Percentiles rank a stretch among this genome's conserved stretches.
phyloP scores from a whole-genome alignment of 2,329 filamentous ascomycete genomes.

The Chaetothyriales sp. region DNA sequence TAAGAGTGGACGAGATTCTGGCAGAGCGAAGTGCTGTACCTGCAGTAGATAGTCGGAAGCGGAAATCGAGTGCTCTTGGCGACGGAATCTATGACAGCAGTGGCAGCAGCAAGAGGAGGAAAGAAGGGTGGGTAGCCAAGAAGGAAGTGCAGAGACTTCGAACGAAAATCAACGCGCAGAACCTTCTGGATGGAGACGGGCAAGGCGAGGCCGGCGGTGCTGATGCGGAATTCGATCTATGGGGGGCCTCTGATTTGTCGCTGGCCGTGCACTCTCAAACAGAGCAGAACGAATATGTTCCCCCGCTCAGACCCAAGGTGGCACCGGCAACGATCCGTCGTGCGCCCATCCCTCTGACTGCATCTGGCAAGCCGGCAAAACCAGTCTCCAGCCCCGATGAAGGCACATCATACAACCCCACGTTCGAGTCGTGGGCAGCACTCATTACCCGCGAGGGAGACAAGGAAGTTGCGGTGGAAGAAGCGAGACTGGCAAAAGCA shows the following conservation, averaged over 20 bases:
- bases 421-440: slow-evolving; percentile 71
- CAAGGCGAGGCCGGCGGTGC: slow-evolving; percentile 38
- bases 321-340: slow-evolving; percentile 63
- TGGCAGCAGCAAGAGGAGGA: slow-evolving; percentile 55
- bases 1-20: slow-evolving; percentile 88
- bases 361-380: slow-evolving; percentile 64
- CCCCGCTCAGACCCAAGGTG: slow-evolving; percentile 51
- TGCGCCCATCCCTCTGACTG: slow-evolving; percentile 67
- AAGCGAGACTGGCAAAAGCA: slow-evolving; percentile 58
- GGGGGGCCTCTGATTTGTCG: slow-evolving; percentile 38
- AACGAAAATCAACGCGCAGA: slow-evolving; percentile 25
- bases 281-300: slow-evolving; percentile 46
- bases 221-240: slow-evolving; percentile 57
- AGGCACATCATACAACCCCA: slow-evolving; percentile 85
- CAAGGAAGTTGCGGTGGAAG: slow-evolving; percentile 67
- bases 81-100: slow-evolving; percentile 55
- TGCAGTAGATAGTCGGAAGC: slow-evolving; percentile 65
- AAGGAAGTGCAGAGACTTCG: slow-evolving; percentile 71
- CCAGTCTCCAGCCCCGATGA: slow-evolving; percentile 66
- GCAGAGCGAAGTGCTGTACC: slow-evolving; percentile 69
- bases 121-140: slow-evolving; percentile 65
- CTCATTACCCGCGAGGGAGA: slow-evolving; percentile 61
- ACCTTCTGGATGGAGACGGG: slow-evolving; percentile 4
- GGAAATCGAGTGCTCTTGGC: slow-evolving; percentile 53
- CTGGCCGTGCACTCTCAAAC: not conserved